Evolutionary conservation across 306 rosid species (phyloP), one percentile per base, ranked within the genome.

Genomic region (Quercus suber): DNA sequence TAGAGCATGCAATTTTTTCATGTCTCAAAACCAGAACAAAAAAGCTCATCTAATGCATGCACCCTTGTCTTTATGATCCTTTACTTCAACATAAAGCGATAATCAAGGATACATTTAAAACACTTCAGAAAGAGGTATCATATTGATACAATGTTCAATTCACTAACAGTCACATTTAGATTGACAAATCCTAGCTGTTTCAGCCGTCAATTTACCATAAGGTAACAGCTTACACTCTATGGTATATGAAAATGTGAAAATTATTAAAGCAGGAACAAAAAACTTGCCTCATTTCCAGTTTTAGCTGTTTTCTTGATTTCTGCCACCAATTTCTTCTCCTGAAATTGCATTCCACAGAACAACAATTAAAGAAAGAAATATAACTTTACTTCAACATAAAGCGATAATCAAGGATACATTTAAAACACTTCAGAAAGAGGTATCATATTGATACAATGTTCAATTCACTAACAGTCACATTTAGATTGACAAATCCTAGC

Each of bases 181-280:
- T 65, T 31, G 71, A 65, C 6, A 65, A 33, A 65, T 31, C 1
- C n/a, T 33, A 18, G 51, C 45, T 33, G 25, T 31, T 65, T 65
- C 13, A 33, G 23, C 49, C 1, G 27, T 19, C 56, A 55, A 55
- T 55, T 52, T 59, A 52, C 23, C 37, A 21, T 53, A 27, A 63
- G 23, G 51, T 31, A 27, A 37, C 52, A 60, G 33, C 31, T 55
- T 2, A 49, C 11, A 3, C 4, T 35, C 27, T 31, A 31, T 18
- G 49, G 12, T 3, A 49, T 67, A 33, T 31, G 77, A 45, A 73
- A 81, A 61, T 25, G 64, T 69, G 69, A 58, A 72, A 59, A 20
- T 57, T 19, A 49, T 21, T 21, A 21, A 21, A 21, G 23, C 23
- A 21, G 0, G 0, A n/a, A n/a, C n/a, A n/a, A n/a, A n/a, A n/a